Base-by-base conservation (phyloP, 352 stramenopile genomes). In the Globisporangium carolinianum region DNA sequence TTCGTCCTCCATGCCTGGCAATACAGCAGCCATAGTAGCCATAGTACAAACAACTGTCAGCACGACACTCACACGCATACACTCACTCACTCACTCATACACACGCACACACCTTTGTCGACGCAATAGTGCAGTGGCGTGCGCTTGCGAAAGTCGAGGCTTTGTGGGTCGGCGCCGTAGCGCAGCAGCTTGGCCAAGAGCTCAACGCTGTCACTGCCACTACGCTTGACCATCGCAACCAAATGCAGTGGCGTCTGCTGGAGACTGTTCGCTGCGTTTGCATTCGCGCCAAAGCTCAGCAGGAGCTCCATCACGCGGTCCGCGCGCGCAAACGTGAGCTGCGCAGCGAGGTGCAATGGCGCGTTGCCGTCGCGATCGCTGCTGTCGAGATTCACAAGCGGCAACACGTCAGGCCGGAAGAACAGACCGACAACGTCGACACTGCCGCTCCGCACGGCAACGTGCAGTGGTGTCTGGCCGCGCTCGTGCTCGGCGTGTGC, bases 221-320 rank as follows among this genome's bases (percentile, higher is more conserved):
- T 71, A 4, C 83, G 71, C 43, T 86, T 85, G 36, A 87, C 74
- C 75, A 93, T 87, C 4, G 74, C 64, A 50, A 76, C 87, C 17
- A 93, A 52, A 57, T 93, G 83, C 24, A 93, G 67, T 5, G 83
- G 74, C 1, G 81, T 89, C 62, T 89, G 81, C 55, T 87, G 87
- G 14, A 89, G 57, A 24, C 83, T 83, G 58, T 93, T 91, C 12
- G 69, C 60, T 1, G 68, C 67, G 46, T 89, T 91, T 17, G 68
- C 55, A 8, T 85, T 68, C 15, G 83, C 81, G 35, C 79, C 79
- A 51, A 93, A 87, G 49, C 69, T 83, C 8, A 93, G 53, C 32
- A 89, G 67, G 17, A 93, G 60, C 55, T 91, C 78, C 45, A 89
- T 73, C 15, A 87, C 74, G 1, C 78, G 72, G 14, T 83, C 83